A percentile compares a stretch with the other conserved stretches of the same genome.
These are phyloP conservation scores for Tetraselmis striata DNA, from an alignment of 139 green algal genomes.

Conservation along the genomic window DNA sequence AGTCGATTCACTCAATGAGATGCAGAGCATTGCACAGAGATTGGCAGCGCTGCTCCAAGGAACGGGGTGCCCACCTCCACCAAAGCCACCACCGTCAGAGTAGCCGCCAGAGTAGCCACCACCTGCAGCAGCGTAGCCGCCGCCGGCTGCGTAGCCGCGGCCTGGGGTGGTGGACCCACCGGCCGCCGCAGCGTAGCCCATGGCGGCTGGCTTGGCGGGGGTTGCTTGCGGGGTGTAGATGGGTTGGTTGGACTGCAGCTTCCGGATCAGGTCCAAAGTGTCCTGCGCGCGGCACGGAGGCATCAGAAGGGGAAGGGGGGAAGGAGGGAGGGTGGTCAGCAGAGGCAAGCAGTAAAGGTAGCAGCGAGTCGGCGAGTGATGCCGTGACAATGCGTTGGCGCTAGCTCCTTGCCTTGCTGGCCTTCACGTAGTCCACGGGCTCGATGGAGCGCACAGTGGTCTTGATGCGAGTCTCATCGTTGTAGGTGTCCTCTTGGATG, in stretches of 20 bases:
- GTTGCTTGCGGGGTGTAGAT: background rate
- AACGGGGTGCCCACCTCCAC: conserved; percentile 10
- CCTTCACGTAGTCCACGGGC: conserved; percentile 17
- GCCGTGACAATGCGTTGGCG: too few relatives aligned
- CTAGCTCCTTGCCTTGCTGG: background rate
- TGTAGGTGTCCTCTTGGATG: conserved; percentile 76
- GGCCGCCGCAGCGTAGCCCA: too few relatives aligned
- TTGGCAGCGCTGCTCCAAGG: too few relatives aligned
- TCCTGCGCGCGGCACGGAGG: too few relatives aligned
- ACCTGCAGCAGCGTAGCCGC: background rate
- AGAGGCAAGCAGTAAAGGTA: too few relatives aligned
- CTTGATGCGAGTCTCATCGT: conserved; percentile 80
- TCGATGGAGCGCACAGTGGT: conserved; percentile 34
- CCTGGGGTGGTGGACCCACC: background rate
- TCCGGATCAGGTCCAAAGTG: background rate
- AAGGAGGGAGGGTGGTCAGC: too few relatives aligned
- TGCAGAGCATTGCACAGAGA: too few relatives aligned
- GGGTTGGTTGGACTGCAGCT: background rate
- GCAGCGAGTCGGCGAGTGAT: too few relatives aligned
- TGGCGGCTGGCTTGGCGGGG: background rate
- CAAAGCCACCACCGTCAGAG: background rate
- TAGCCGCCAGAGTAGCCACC: background rate
- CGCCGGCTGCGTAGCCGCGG: background rate
- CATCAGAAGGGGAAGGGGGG: too few relatives aligned
- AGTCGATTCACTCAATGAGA: too few relatives aligned